A percentile compares a stretch with the other conserved stretches of the same genome.
Conservation (phyloP, 768 basidiomycete genomes). For the Ramaria sp. region DNA sequence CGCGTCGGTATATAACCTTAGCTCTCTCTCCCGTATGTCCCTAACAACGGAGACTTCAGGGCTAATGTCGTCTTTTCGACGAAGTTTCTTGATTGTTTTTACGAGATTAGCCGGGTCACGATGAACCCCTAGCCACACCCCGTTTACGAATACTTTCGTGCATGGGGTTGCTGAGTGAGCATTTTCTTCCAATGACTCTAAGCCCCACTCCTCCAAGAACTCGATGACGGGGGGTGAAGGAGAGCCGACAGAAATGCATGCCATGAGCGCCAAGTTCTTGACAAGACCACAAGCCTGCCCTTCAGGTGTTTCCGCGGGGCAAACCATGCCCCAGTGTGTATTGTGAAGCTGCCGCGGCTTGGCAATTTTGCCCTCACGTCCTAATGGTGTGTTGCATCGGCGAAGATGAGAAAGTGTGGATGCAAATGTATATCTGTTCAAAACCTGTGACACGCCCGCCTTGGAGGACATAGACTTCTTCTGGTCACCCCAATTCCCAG, state of each 20-base stretch:
- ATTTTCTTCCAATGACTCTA: constrained; percentile 92
- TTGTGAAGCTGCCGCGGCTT: constrained; percentile 99
- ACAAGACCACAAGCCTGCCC: constrained; percentile 99
- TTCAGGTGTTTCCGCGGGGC: constrained; percentile 98
- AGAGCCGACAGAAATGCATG: constrained; percentile 96
- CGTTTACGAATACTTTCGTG: constrained; percentile 98
- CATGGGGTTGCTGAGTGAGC: constrained; percentile 71
- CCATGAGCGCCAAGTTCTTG: constrained; percentile 96
- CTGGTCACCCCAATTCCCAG: constrained; percentile 99
- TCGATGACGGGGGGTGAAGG: constrained; percentile 94
- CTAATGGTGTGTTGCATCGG: constrained; percentile 95
- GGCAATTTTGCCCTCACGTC: constrained; percentile 97
- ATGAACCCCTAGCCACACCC: constrained; percentile 99
- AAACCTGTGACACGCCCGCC: constrained; percentile 96
- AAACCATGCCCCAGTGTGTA: constrained; percentile 99
- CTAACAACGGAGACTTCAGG: constrained; percentile 95
- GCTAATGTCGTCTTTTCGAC: constrained; percentile 90
- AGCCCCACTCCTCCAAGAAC: constrained; percentile 97
- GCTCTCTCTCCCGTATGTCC: constrained; percentile 91
- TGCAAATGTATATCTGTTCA: constrained; percentile 97
- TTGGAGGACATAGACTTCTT: constrained; percentile 98
- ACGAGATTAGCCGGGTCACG: constrained; percentile 89
- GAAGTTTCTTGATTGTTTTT: constrained; percentile 83
- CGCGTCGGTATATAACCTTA: constrained; percentile 91
- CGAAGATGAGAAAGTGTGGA: constrained; percentile 97